Evolutionary conservation across 1,284 basidiomycete genomes (phyloP).

Genomic region (Meira nashicola): DNA sequence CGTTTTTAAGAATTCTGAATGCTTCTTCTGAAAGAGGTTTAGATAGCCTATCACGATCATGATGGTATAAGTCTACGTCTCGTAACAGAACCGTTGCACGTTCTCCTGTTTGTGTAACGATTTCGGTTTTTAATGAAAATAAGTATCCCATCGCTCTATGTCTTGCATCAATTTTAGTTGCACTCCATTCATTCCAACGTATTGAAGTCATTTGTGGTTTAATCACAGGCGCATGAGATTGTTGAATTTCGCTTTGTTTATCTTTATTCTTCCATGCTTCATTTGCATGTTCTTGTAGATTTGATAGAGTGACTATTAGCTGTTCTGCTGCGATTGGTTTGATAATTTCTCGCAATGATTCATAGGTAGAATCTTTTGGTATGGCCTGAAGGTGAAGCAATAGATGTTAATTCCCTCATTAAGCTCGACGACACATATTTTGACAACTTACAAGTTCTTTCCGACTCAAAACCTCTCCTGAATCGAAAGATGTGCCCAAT

Average conservation of each 20-base stretch:
- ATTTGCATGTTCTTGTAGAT: conserved; percentile 60
- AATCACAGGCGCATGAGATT: conserved; percentile 36
- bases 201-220: conserved; percentile 19
- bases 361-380: conserved; percentile 59
- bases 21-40: not conserved
- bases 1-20: too few species aligned
- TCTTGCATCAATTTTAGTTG: conserved; percentile 31
- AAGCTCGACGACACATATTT: not conserved
- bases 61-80: too few species aligned
- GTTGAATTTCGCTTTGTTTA: conserved; percentile 8
- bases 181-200: conserved; percentile 28
- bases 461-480: conserved; percentile 22
- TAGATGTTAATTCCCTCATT: conserved; percentile 50
- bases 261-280: conserved; percentile 30
- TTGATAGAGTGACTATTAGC: conserved; percentile 66
- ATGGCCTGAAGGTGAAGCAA: too few species aligned
- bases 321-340: conserved; percentile 66
- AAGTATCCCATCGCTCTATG: conserved; percentile 33
- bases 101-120: not conserved
- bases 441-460: not conserved
- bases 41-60: conserved; percentile 2
- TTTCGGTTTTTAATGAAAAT: too few species aligned
- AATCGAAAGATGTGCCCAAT: conserved; percentile 34
- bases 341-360: conserved; percentile 61
- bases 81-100: not conserved